Conservation (phyloP, 1,284 basidiomycete genomes). For the Stygiomarasmius scandens region DNA sequence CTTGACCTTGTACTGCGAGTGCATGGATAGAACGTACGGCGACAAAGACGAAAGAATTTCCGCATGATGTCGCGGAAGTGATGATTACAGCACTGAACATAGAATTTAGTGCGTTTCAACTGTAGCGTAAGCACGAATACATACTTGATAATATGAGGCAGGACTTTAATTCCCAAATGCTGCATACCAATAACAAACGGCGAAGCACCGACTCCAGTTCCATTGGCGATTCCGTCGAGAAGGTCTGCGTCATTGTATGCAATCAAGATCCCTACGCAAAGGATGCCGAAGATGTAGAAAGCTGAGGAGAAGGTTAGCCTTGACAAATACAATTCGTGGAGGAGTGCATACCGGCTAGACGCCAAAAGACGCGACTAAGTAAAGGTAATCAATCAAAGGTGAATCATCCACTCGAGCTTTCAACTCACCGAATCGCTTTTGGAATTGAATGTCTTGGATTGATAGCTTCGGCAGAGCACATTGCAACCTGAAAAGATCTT, state of each 20-base stretch:
- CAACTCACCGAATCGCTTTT: slow-evolving; percentile 53
- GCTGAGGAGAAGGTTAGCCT: background rate
- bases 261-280: slow-evolving; percentile 36
- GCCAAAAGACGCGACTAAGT: slow-evolving; percentile 17
- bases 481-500: slow-evolving; percentile 27
- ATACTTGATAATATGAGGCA: slow-evolving; percentile 40
- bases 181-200: slow-evolving; percentile 57
- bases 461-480: slow-evolving; percentile 46
- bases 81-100: slow-evolving; percentile 16
- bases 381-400: slow-evolving; percentile 18
- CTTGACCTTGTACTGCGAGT: slow-evolving; percentile 14
- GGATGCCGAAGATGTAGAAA: slow-evolving; percentile 16
- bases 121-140: background rate
- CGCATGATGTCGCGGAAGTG: slow-evolving; percentile 18
- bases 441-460: slow-evolving; percentile 53
- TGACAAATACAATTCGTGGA: background rate
- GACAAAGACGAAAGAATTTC: slow-evolving; percentile 18
- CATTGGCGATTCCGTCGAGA: slow-evolving; percentile 21
- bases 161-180: slow-evolving; percentile 49
- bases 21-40: slow-evolving; percentile 16
- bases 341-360: slow-evolving; percentile 11
- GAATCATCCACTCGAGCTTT: slow-evolving; percentile 26
- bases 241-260: slow-evolving; percentile 16
- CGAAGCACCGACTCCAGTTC: slow-evolving; percentile 43
- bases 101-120: background rate